Base-by-base conservation (phyloP, 768 basidiomycete genomes). In the Auricularia sp. region DNA sequence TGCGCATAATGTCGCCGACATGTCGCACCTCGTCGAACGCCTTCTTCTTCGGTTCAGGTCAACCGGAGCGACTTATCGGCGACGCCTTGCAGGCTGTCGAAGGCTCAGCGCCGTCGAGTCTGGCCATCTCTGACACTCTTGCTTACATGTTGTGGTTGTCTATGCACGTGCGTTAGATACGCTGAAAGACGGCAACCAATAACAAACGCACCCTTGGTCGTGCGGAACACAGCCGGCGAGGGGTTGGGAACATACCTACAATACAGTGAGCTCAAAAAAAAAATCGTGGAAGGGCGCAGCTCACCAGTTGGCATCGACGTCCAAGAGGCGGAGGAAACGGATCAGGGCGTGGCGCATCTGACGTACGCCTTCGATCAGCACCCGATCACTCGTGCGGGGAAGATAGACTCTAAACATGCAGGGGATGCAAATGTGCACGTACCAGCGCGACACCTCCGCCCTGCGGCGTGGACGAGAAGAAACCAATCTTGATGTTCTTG, bases 401-500 rank as follows among this genome's bases (percentile, higher is more conserved):
- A 59, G 29, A 59, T 59, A 59, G 29, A 34, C 56, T 59, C 12
- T 59, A 33, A 33, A 29, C 34, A 29, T 14, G 23, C 18, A 29
- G 53, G 53, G 8, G 53, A 8, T 7, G 53, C 18, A 71, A 60
- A 68, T 43, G 63, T 67, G 35, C 59, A 81, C 88, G 73, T 74
- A 91, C 90, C 61, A 98, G 84, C 53, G 95, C 95, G 66, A 98
- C 95, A 73, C 95, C 94, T 72, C 94, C 87, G 80, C 94, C 94
- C 78, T 96, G 93, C 11, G 94, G 94, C 5, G 95, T 98, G 10
- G 92, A 93, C 35, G 90, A 93, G 77, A 96, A 96, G 83, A 96
- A 96, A 29, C 87, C 88, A 67, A 96, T 90, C 75, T 90, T 92
- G 72, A 91, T 78, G 67, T 93, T 88, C 77, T 89, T 91, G 74